Percentiles rank a stretch among this genome's conserved stretches.
Conservation (phyloP, 106 monocot species). For the Allium cepa region DNA sequence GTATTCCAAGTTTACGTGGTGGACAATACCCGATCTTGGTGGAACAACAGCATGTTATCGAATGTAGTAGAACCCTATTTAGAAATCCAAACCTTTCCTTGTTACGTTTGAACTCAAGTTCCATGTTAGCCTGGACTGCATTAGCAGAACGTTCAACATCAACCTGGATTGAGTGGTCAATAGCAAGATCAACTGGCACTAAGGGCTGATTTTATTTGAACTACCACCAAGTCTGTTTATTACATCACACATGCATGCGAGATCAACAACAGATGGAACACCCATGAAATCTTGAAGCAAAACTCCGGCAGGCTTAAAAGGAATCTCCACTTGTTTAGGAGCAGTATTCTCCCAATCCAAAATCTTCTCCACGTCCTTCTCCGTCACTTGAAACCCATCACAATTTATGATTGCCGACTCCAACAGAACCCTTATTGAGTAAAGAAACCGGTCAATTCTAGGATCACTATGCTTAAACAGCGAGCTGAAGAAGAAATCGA, state of each 20-base stretch:
- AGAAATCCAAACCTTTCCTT: conserved; percentile 91
- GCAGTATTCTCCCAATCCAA: conserved; percentile 88
- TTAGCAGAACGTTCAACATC: too few species aligned
- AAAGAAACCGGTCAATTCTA: conserved; percentile 73
- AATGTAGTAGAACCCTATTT: conserved; percentile 96
- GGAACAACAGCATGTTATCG: conserved; percentile 94
- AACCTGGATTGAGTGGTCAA: too few species aligned
- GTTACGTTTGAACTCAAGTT: conserved; percentile 74
- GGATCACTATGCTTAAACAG: conserved; percentile 24
- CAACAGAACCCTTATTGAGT: conserved; percentile 78
- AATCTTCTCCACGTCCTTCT: conserved; percentile 78
- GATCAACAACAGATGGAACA: conserved; percentile 78
- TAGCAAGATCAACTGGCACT: too few species aligned
- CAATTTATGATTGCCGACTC: too few species aligned
- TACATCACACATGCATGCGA: conserved; percentile 74
- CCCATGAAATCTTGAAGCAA: conserved; percentile 79
- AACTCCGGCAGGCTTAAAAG: conserved; percentile 88
- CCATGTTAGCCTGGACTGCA: too few species aligned
- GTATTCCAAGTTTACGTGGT: conserved; percentile 97
- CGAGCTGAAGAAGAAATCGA: background rate
- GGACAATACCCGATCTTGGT: conserved; percentile 97
- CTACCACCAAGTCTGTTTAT: conserved; percentile 66
- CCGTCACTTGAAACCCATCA: conserved; percentile 79
- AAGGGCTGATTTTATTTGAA: conserved; percentile 76
- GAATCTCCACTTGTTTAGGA: too few species aligned